Conservation (phyloP, 1,284 basidiomycete genomes). For the Pholiota adiposa region DNA sequence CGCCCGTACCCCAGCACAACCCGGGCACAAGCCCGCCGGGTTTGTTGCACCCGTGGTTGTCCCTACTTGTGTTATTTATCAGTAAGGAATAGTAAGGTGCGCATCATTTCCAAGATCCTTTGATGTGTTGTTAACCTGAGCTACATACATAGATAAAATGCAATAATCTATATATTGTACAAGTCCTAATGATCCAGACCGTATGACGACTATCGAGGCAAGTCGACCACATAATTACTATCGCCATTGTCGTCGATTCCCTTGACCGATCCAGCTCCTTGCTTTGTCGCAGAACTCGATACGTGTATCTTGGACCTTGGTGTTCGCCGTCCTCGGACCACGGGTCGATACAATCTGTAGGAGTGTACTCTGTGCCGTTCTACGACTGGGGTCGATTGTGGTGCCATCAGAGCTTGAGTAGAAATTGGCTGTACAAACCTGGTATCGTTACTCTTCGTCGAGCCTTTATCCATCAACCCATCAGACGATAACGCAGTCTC, state of each 20-base stretch:
- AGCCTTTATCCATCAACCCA: conserved; percentile 1
- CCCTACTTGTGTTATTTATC: too few species aligned
- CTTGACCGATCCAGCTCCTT: background rate
- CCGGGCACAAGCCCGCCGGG: too few species aligned
- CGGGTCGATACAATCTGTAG: background rate
- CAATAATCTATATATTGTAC: background rate
- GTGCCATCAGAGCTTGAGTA: background rate
- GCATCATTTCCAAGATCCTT: background rate
- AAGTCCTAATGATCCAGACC: too few species aligned
- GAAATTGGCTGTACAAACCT: conserved; percentile 2
- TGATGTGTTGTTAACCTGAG: background rate
- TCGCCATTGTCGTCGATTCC: background rate
- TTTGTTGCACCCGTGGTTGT: too few species aligned
- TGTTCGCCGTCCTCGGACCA: background rate
- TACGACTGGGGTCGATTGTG: background rate
- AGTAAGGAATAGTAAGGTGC: background rate
- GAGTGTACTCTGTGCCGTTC: background rate
- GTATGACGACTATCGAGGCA: background rate
- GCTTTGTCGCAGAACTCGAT: background rate
- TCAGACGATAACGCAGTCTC: background rate
- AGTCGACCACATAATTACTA: background rate
- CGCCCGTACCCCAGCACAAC: too few species aligned
- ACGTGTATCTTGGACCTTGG: background rate
- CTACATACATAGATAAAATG: background rate
- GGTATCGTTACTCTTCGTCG: conserved; percentile 12